Base-by-base conservation (phyloP, 2,329 filamentous ascomycete genomes). In the Catunica adiposa region DNA sequence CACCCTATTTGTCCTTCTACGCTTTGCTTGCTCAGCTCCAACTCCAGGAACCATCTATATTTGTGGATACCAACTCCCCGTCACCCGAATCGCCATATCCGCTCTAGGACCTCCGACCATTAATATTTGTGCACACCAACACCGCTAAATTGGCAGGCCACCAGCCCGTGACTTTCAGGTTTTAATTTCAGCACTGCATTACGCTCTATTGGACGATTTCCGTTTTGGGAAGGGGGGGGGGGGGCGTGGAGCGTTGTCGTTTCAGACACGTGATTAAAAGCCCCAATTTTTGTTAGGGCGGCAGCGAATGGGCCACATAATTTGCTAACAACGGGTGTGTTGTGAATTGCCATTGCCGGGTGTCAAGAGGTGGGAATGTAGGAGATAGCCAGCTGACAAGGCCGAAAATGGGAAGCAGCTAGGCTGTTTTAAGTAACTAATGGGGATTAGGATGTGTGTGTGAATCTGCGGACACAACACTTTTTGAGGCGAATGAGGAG, bases 141-240 rank as follows among this genome's bases (percentile, higher is more conserved):
- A 25, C 11, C 20, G 40, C n/a, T 5, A 44, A 44, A n/a, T 8
- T 17, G 20, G 11, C 4, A 44, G 11, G 20, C 15, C 15, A 15
- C 7, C 15, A 3, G 44, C n/a, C n/a, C n/a, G n/a, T n/a, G n/a
- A n/a, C n/a, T n/a, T n/a, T n/a, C n/a, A 48, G 44, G 44, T 48
- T 25, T 48, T 48, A 48, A 48, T 48, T 48, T 48, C 40, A 44
- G 40, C 40, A 44, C 20, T 44, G n/a, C n/a, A n/a, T n/a, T n/a
- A n/a, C 20, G 20, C 20, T 22, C 20, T 44, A n/a, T 44, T 44
- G 15, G 4, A n/a, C 20, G 11, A 8, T 44, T n/a, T n/a, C 15
- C 15, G 7, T n/a, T 22, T 4, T 22, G 40, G 20, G 20, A n/a
- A 44, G n/a, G 40, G 40, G 20, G 20, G 40, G 20, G 11, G 11